phyloP scores from a whole-genome alignment of 2,329 filamentous ascomycete genomes.

The Kalmusia sp. region DNA sequence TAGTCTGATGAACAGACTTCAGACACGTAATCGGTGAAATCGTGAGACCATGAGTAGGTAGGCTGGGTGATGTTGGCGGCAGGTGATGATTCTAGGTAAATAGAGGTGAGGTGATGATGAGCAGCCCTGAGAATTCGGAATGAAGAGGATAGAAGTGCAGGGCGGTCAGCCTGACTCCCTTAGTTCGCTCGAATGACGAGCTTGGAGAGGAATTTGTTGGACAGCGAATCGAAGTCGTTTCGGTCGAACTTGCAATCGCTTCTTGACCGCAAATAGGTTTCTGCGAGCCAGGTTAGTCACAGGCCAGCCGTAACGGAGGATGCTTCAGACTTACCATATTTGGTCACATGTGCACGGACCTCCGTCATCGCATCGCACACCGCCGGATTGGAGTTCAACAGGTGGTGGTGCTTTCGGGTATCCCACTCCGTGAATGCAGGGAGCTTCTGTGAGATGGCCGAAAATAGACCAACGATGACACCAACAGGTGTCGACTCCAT shows the following conservation, averaged over 20 bases:
- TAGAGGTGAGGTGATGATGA: slow-evolving; percentile 19
- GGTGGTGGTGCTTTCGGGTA: slow-evolving; percentile 85
- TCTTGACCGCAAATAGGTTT: slow-evolving; percentile 84
- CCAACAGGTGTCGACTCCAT: slow-evolving; percentile 97
- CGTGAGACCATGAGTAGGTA: slow-evolving; percentile 35
- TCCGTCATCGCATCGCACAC: slow-evolving; percentile 97
- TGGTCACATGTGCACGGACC: slow-evolving; percentile 88
- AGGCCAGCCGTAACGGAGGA: slow-evolving; percentile 9
- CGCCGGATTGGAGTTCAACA: slow-evolving; percentile 88
- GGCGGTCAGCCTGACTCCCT: slow-evolving; percentile 9
- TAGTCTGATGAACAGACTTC: slow-evolving; percentile 33
- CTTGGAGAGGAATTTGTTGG: slow-evolving; percentile 97
- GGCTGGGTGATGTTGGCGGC: slow-evolving; percentile 27
- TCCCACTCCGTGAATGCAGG: slow-evolving; percentile 95
- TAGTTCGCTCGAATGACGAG: slow-evolving; percentile 94
- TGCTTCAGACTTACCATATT: slow-evolving; percentile 76
- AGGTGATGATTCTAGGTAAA: slow-evolving; percentile 33
- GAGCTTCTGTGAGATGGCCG: slow-evolving; percentile 96
- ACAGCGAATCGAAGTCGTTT: slow-evolving; percentile 91
- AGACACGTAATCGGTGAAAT: slow-evolving; percentile 40
- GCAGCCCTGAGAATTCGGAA: slow-evolving; percentile 21
- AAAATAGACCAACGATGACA: slow-evolving; percentile 95
- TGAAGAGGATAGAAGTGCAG: slow-evolving; percentile 20
- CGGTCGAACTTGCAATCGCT: slow-evolving; percentile 84
- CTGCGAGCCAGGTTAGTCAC: slow-evolving; percentile 63